Evolutionary conservation across 2,329 filamentous ascomycete genomes (phyloP).

Genomic region (Beauveria australis): DNA sequence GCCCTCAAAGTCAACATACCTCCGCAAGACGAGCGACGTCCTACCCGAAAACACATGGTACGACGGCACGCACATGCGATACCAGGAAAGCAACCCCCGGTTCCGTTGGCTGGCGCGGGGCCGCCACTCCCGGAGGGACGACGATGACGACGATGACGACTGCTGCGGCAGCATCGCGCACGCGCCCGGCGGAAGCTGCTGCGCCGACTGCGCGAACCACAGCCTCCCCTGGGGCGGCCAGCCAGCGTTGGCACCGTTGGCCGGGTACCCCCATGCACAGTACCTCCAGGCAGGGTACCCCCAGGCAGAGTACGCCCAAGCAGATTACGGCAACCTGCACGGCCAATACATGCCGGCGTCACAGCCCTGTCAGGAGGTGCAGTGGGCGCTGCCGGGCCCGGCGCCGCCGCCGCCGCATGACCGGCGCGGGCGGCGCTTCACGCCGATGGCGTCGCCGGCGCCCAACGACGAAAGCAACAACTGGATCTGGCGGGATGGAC

Average conservation of each 20-base stretch:
- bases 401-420: neutral
- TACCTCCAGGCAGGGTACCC: too few species aligned
- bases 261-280: too few species aligned
- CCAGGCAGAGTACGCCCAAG: neutral
- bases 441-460: neutral
- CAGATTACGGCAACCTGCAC: neutral
- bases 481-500: neutral
- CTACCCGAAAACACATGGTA: conserved; percentile 16
- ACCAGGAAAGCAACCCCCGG: neutral
- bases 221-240: neutral
- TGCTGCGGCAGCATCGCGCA: neutral
- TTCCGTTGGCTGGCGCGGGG: neutral
- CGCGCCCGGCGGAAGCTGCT: neutral
- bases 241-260: neutral
- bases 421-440: neutral
- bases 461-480: neutral
- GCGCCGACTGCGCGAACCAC: neutral
- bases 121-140: neutral
- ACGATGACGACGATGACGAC: neutral
- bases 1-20: conserved; percentile 16
- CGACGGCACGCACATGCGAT: neutral
- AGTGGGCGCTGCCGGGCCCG: neutral
- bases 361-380: neutral
- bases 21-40: conserved; percentile 22
- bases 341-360: neutral